Percentiles rank a stretch among this genome's conserved stretches.
Conservation (phyloP, 352 stramenopile genomes). For the Globisporangium rhizosaccharum region DNA sequence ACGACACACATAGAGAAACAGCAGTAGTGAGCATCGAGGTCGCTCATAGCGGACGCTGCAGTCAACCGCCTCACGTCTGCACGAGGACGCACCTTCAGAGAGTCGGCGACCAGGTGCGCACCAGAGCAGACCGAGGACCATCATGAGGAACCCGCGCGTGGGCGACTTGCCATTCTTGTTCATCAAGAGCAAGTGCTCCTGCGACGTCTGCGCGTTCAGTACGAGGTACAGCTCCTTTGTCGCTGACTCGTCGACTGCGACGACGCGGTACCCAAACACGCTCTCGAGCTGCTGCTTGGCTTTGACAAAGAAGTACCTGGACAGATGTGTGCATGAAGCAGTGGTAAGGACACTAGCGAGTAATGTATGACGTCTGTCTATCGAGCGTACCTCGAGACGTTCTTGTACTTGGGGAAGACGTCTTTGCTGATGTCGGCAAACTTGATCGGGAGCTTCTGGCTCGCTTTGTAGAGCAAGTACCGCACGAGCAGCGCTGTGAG, state of each 20-base stretch:
- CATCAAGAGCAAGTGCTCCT: constrained; percentile 66
- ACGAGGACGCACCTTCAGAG: constrained; percentile 44
- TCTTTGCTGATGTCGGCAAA: constrained; percentile 83
- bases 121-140: constrained; percentile 78
- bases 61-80: background rate
- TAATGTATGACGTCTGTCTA: no score
- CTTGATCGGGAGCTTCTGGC: constrained; percentile 69
- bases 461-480: constrained; percentile 84
- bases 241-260: constrained; percentile 61
- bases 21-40: background rate
- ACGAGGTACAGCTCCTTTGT: constrained; percentile 74
- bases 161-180: constrained; percentile 70
- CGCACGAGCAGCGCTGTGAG: constrained; percentile 71
- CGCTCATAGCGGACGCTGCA: no score
- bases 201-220: constrained; percentile 63
- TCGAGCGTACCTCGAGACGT: constrained; percentile 46
- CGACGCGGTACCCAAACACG: constrained; percentile 71
- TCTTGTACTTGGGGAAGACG: constrained; percentile 77
- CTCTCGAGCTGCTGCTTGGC: constrained; percentile 75
- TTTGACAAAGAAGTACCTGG: constrained; percentile 64
- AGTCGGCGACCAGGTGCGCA: constrained; percentile 57
- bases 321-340: no score
- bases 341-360: no score
- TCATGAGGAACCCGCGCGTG: constrained; percentile 71
- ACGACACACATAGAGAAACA: background rate